Evolutionary conservation across 2,329 filamentous ascomycete genomes (phyloP), one percentile per base, ranked within the genome.

Genomic region (Fusarium sulawesiense): DNA sequence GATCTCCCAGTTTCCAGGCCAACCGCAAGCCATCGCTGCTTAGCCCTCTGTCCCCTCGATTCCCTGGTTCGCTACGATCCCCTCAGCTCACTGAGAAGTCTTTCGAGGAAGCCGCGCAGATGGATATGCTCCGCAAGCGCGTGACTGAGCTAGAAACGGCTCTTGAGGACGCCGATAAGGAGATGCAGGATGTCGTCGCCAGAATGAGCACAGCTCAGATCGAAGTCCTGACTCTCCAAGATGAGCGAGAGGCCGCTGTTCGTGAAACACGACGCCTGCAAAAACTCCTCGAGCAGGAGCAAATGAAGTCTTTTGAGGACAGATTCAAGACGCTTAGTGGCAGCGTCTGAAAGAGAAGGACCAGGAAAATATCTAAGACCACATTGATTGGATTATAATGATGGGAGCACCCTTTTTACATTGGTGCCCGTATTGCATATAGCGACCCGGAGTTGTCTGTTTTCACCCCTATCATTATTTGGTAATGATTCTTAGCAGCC

Each of bases 91-190:
- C 88, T 4, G 86, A 89, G 3, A 89, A 87, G 85, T 90, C 86
- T 54, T 90, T 92, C 25, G 88, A 89, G 14, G 90, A 96, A 71
- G 91, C 91, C 53, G 87, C 90, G 14, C 89, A 93, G 82, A 90
- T 95, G 55, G 88, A 92, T 65, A 85, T 88, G 62, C 88, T 99
- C 34, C 92, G 94, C 78, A 88, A 89, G 64, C 90, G 92, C 65
- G 93, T 98, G 10, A 84, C 89, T 60, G 93, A 97, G 80, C 88
- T 99, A 4, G 96, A 99, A 83, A 90, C 89, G 74, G 91, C 94
- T 18, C 79, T 82, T 5, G 78, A 79, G 11, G 79, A 81, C 37
- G 78, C 80, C 13, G 93, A 96, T 76, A 85, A 84, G 48, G 92
- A 95, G 80, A 94, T 96, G 91, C 89, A 93, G 76, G 90, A 93